Evolutionary conservation across 2,329 filamentous ascomycete genomes (phyloP).

Genomic region (Cercospora janseana): DNA sequence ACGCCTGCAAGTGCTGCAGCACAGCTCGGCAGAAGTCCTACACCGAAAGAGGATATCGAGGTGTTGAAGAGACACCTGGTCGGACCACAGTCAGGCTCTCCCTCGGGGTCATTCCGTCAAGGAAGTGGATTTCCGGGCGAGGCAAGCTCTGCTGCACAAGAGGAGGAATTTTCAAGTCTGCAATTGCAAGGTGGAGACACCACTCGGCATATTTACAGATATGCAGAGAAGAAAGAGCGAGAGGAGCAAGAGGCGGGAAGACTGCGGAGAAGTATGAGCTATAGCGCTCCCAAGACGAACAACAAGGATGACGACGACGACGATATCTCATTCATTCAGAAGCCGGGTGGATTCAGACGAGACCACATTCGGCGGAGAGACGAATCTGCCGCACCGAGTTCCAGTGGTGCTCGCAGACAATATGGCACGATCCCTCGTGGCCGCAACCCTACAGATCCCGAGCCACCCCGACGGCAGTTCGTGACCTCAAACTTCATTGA

Average conservation of each 20-base stretch:
- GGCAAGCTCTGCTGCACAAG: constrained; percentile 49
- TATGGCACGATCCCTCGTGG: constrained; percentile 23
- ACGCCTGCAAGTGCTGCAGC: constrained; percentile 60
- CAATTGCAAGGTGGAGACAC: constrained; percentile 91
- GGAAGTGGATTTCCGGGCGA: constrained; percentile 28
- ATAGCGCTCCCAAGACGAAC: constrained; percentile 71
- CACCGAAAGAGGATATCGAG: constrained; percentile 81
- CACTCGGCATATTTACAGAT: constrained; percentile 91
- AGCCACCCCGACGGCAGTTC: constrained; percentile 52
- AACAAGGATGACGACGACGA: constrained; percentile 72
- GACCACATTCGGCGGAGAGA: constrained; percentile 79
- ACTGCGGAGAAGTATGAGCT: constrained; percentile 81
- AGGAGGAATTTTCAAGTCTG: constrained; percentile 88
- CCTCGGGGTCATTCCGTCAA: constrained; percentile 35
- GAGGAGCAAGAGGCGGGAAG: constrained; percentile 62
- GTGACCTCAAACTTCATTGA: constrained; percentile 94
- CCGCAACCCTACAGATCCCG: constrained; percentile 18
- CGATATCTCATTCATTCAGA: constrained; percentile 85
- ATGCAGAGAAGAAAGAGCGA: constrained; percentile 81
- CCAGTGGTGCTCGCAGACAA: constrained; percentile 37
- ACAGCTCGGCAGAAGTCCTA: constrained; percentile 49
- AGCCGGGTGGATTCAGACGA: constrained; percentile 88
- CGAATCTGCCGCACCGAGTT: constrained; percentile 52
- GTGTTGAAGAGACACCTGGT: constrained; percentile 88
- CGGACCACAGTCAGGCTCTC: constrained; percentile 55